Percentiles rank a stretch among this genome's conserved stretches.
phyloP scores from a whole-genome alignment of 352 stramenopile species.

The Globisporangium polare region DNA sequence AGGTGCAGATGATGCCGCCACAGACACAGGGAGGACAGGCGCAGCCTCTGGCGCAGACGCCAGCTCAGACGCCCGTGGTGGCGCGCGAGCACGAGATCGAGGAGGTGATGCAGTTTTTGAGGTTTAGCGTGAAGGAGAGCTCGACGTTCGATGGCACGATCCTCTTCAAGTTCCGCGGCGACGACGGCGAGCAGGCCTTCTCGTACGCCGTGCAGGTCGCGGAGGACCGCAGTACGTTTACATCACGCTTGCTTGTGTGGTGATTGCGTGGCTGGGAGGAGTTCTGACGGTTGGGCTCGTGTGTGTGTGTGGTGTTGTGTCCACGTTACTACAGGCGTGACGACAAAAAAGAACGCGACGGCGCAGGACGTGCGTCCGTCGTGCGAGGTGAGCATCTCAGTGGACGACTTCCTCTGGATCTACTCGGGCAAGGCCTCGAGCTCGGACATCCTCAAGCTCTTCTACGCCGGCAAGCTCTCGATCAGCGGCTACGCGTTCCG shows the following conservation, averaged over 20 bases:
- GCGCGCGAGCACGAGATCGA: conserved; percentile 71
- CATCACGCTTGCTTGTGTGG: conserved; percentile 5
- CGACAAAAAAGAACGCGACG: conserved; percentile 52
- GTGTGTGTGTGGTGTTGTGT: conserved; percentile 1
- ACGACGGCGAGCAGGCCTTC: conserved; percentile 32
- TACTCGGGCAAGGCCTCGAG: conserved; percentile 84
- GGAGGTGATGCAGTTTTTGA: conserved; percentile 86
- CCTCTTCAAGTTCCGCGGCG: conserved; percentile 78
- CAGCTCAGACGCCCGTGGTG: background rate
- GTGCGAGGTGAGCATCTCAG: conserved; percentile 80
- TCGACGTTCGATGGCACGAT: conserved; percentile 76
- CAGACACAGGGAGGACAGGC: background rate
- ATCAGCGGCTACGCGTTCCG: conserved; percentile 83
- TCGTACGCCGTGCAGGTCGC: conserved; percentile 70
- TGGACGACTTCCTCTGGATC: conserved; percentile 85
- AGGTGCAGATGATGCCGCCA: background rate
- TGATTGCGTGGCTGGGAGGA: background rate
- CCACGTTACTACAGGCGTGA: conserved; percentile 26
- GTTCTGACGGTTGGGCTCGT: background rate
- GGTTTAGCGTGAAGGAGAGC: conserved; percentile 75
- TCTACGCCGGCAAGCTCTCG: conserved; percentile 69
- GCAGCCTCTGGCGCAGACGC: background rate
- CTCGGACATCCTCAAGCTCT: conserved; percentile 72
- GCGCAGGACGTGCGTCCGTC: conserved; percentile 38
- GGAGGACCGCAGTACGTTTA: conserved; percentile 29